These are phyloP conservation scores for Haemoproteus tartakovskyi DNA, from an alignment of 169 alveolate genomes.

Conservation along the genomic window DNA sequence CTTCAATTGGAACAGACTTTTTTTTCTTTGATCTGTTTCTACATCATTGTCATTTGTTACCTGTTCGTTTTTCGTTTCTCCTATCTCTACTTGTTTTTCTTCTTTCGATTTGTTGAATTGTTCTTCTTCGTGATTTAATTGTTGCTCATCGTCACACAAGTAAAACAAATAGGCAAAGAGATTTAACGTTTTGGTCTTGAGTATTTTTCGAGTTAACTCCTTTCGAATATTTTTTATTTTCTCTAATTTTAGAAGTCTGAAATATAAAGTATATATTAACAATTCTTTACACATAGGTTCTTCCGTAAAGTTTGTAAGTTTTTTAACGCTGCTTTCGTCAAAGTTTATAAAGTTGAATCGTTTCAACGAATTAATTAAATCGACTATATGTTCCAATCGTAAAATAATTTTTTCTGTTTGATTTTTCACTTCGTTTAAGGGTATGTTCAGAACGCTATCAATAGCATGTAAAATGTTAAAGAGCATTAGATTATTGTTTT, in stretches of 20 bases:
- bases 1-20: too few species aligned
- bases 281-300: conserved; percentile 6
- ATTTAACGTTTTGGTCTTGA: conserved; percentile 28
- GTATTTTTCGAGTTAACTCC: conserved; percentile 20
- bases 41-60: not conserved
- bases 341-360: conserved; percentile 11
- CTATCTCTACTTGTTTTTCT: not conserved
- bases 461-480: conserved; percentile 14
- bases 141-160: conserved; percentile 27
- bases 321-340: conserved; percentile 25
- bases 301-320: not conserved
- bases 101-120: too few species aligned
- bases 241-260: conserved; percentile 25
- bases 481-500: conserved; percentile 20
- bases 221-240: conserved; percentile 44
- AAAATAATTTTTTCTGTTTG: conserved; percentile 30
- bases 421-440: conserved; percentile 17
- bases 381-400: conserved; percentile 24
- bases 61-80: not conserved
- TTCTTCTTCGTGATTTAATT: not conserved
- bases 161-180: conserved; percentile 56
- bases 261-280: conserved; percentile 36
- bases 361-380: conserved; percentile 2
- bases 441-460: conserved; percentile 10
- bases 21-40: too few species aligned